Evolutionary conservation across 2,329 filamentous ascomycete genomes (phyloP).

Genomic region (Alternaria panax): DNA sequence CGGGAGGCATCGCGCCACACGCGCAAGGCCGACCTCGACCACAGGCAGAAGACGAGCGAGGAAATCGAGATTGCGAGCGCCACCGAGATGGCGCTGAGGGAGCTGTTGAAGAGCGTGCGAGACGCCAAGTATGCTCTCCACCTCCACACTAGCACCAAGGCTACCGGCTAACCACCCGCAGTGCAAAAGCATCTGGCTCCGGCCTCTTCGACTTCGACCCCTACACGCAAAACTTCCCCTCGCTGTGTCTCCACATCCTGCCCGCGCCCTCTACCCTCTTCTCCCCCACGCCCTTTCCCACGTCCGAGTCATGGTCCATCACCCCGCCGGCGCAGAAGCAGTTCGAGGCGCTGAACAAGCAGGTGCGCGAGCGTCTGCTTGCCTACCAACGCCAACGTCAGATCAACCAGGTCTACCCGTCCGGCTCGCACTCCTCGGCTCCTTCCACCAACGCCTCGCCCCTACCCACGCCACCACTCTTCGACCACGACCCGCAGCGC

Average conservation of each 20-base stretch:
- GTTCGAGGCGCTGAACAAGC: constrained; percentile 72
- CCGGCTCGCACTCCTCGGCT: constrained; percentile 33
- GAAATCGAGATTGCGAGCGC: constrained; percentile 81
- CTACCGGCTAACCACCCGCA: constrained; percentile 38
- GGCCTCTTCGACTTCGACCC: constrained; percentile 80
- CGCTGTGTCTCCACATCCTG: constrained; percentile 81
- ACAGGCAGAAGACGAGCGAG: constrained; percentile 69
- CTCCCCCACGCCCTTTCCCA: constrained; percentile 79
- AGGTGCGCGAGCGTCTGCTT: constrained; percentile 71
- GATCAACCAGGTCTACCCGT: constrained; percentile 46
- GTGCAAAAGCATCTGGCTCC: constrained; percentile 53
- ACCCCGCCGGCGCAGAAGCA: constrained; percentile 76
- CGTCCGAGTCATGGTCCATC: constrained; percentile 81
- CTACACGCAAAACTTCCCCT: constrained; percentile 83
- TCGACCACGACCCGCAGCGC: constrained; percentile 70
- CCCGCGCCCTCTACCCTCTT: constrained; percentile 82
- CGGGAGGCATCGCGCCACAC: constrained; percentile 45
- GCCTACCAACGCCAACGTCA: constrained; percentile 45
- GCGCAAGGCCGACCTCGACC: constrained; percentile 68
- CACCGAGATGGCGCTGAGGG: constrained; percentile 82
- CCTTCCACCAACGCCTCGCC: constrained; percentile 44
- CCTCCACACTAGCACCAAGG: no score
- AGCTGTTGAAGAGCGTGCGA: constrained; percentile 80
- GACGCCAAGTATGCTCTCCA: constrained; percentile 73
- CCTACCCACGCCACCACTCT: constrained; percentile 47